A percentile compares a stretch with the other conserved stretches of the same genome.
phyloP scores from a whole-genome alignment of 768 basidiomycete genomes.

The Hericium alpestre region DNA sequence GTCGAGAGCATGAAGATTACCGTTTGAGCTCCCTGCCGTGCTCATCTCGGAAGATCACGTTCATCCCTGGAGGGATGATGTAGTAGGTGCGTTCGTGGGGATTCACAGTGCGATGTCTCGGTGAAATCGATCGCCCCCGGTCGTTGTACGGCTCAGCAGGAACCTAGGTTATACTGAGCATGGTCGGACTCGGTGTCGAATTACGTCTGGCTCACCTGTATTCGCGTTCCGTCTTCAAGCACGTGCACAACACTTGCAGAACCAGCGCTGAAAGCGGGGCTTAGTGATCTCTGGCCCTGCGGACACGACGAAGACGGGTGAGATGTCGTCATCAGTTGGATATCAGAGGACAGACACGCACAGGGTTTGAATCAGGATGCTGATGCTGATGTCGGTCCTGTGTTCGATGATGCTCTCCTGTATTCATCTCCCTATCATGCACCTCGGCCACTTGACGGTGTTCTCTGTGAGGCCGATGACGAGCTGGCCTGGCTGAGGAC shows the following conservation, averaged over 20 bases:
- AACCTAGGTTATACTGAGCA: background rate
- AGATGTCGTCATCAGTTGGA: no score
- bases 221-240: slow-evolving; percentile 7
- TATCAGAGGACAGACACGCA: no score
- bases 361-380: no score
- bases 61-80: slow-evolving; percentile 15
- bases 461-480: background rate
- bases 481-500: background rate
- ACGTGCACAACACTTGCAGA: slow-evolving; percentile 10
- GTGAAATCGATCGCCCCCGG: background rate
- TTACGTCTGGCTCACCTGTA: slow-evolving; percentile 1
- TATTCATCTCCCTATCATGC: background rate
- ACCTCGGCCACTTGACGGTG: background rate
- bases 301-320: background rate
- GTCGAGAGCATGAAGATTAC: background rate
- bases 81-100: slow-evolving; percentile 9
- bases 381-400: background rate
- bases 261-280: slow-evolving; percentile 2
- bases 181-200: background rate
- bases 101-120: background rate
- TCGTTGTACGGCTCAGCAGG: background rate
- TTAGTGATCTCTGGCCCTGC: background rate
- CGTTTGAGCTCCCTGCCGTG: slow-evolving; percentile 10
- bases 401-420: background rate
- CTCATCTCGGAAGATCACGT: slow-evolving; percentile 13